A percentile compares a stretch with the other conserved stretches of the same genome.
phyloP scores from a whole-genome alignment of 441 rosid species.

The Metrosideros polymorpha region DNA sequence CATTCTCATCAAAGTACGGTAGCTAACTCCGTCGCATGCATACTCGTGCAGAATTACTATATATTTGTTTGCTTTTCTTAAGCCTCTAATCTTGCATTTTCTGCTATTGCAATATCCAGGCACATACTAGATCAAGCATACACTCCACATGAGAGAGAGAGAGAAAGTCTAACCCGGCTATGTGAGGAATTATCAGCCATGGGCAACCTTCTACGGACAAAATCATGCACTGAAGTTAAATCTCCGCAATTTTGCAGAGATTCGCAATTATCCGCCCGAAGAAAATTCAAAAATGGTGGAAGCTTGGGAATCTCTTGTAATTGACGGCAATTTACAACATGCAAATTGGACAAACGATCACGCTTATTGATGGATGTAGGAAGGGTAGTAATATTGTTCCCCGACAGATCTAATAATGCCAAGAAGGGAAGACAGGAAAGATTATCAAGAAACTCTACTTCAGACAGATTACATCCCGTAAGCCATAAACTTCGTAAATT shows the following conservation, averaged over 20 bases:
- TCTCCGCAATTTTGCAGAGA: fast-evolving
- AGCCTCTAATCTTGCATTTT: not conserved
- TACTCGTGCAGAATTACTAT: fast-evolving
- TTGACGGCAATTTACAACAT: fast-evolving
- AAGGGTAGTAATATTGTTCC: fast-evolving
- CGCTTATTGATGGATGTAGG: not conserved
- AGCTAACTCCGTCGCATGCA: not conserved
- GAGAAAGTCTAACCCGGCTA: not conserved
- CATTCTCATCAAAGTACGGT: not conserved
- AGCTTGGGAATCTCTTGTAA: not conserved
- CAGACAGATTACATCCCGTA: fast-evolving
- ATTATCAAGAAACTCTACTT: not conserved
- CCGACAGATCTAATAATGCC: fast-evolving
- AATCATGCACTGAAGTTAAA: not conserved
- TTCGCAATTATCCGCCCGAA: fast-evolving
- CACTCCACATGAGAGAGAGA: not conserved
- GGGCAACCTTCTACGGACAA: fast-evolving
- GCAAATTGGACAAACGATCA: fast-evolving
- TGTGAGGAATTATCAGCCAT: fast-evolving
- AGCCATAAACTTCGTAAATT: fast-evolving
- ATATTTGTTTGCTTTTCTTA: not conserved
- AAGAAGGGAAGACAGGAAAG: fast-evolving
- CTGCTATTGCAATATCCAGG: not conserved
- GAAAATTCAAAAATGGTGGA: fast-evolving
- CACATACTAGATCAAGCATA: no score